Evolutionary conservation across 768 basidiomycete genomes (phyloP), one percentile per base, ranked within the genome.

Genomic region (Cyclocybe aegerita): DNA sequence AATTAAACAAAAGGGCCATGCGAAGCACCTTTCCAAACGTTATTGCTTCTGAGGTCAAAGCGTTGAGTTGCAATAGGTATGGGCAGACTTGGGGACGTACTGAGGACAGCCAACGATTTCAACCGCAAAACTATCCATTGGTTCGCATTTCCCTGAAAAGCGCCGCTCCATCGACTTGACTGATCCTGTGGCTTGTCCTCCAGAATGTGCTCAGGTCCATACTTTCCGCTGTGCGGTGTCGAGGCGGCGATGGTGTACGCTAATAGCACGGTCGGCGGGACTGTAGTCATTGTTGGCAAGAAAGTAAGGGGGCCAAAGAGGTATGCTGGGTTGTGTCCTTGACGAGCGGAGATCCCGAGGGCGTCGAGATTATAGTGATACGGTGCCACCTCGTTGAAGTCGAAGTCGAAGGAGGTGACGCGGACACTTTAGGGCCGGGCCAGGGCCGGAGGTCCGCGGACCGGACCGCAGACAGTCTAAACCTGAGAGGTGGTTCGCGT

Each of bases 1-100:
- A 30, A 9, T n/a, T 9, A 6, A 33, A 47, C 31, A 36, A 39
- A 23, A 53, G 32, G 33, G 46, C 43, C 16, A 46, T 33, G 32
- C 47, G 36, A 45, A 69, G 60, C 56, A 89, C 89, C 79, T 92
- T 92, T 59, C 90, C 89, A 67, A 92, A 91, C 9, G 83, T 90
- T 56, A 91, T 81, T 47, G 71, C 81, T 62, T 82, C 89, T 90
- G 42, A 16, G 10, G 38, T 39, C 17, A 29, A 23, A 31, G 42
- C 5, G 15, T 15, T 17, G 4, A 43, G 12, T 23, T 30, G n/a
- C 34, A 30, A 9, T 33, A 31, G 14, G 43, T 30, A 34, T 42
- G 39, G 32, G n/a, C 36, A 11, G 39, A 43, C 23, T 23, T 23
- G 35, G 50, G 75, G 72, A 77, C 76, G 75, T 53, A 88, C 89